Base-by-base conservation (phyloP, 768 basidiomycete species). In the Trichaptum fuscoviolaceum region DNA sequence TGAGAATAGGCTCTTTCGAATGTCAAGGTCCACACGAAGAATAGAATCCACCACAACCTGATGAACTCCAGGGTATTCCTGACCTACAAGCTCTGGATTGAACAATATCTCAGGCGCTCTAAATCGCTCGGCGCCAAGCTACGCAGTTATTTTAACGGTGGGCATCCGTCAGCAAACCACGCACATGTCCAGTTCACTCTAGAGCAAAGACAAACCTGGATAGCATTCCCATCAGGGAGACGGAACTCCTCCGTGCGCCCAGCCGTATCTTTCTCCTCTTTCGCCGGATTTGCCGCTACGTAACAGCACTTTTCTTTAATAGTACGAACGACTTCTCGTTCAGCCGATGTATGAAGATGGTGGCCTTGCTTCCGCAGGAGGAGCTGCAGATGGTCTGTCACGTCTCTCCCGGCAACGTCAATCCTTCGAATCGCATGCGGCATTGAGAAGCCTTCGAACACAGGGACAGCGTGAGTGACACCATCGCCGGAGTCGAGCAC, bases 261-360 rank as follows among this genome's bases (percentile, higher is more conserved):
- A 20, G 82, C 72, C 0, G 86, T 80, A 63, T 99, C 96, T 75
- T 98, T 99, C 79, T 98, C 96, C 76, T 99, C 97, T 77, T 99
- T 98, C 1, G 86, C 82, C 2, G 96, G 95, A 72, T 95, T 95
- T 35, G 94, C 75, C 7, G 97, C 95, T 65, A 99, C 82, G 79
- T 99, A 99, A 75, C 96, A 99, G 67, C 91, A 92, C 76, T 98
- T 99, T 80, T 99, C 97, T 77, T 99, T 99, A 78, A 99, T 97
- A 63, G 92, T 93, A 69, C 97, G 85, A 18, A 99, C 95, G 15
- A 99, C 91, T 78, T 99, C 97, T 64, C 91, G 89, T 78, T 99
- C 97, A 25, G 97, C 96, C 25, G 95, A 95, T 0, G 97, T 99
- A 73, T 97, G 93, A 66, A 99, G 81, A 77, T 98, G 89, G 75